Conservation (phyloP, 1,284 basidiomycete species). For the Rhodotorula sp. region DNA sequence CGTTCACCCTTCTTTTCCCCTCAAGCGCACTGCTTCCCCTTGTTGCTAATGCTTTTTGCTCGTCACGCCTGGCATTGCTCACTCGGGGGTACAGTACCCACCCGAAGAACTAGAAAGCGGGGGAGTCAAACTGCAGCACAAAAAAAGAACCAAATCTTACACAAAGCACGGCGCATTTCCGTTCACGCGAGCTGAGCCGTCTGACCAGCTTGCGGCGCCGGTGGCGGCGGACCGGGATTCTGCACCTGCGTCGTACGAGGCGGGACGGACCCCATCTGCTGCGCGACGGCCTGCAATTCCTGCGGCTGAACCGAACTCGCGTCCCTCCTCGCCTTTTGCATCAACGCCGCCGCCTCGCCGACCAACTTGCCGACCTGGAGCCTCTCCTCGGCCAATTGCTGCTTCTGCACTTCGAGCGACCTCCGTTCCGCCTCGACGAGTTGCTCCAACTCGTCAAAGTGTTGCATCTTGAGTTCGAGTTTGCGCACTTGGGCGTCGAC, state of each 20-base stretch:
- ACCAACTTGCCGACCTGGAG: conserved; percentile 23
- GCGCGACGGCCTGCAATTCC: conserved; percentile 8
- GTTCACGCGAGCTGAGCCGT: conserved; percentile 15
- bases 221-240: conserved; percentile 15
- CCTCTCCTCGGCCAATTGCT: conserved; percentile 44
- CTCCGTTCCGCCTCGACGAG: conserved; percentile 80
- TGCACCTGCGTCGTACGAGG: conserved; percentile 6
- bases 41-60: not conserved
- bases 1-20: not conserved
- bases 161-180: not conserved
- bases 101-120: too few relatives aligned
- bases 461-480: conserved; percentile 85
- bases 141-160: too few relatives aligned
- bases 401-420: conserved; percentile 59
- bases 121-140: not conserved
- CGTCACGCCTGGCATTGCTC: too few relatives aligned
- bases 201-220: conserved; percentile 1
- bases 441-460: conserved; percentile 88
- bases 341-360: conserved; percentile 12
- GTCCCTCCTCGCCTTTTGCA: conserved; percentile 16
- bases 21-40: not conserved
- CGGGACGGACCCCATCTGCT: conserved; percentile 3
- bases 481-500: conserved; percentile 90
- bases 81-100: not conserved
- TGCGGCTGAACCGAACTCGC: conserved; percentile 2